Evolutionary conservation across 2,329 filamentous ascomycete genomes (phyloP).

Genomic region (Ascochyta lentis): DNA sequence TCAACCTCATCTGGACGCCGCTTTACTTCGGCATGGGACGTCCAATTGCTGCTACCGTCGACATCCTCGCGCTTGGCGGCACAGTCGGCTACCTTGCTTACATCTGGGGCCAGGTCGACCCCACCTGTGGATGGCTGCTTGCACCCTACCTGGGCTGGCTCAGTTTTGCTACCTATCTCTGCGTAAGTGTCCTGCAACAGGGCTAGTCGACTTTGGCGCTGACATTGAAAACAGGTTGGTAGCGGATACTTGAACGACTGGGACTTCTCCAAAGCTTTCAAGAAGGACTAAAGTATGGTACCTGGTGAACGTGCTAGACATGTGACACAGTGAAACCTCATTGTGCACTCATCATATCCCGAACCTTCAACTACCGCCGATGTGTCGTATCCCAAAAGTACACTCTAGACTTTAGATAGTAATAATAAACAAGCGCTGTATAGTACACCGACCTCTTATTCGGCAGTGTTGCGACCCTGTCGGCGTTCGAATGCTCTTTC

Average conservation of each 20-base stretch:
- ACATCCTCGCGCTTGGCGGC: conserved; percentile 76
- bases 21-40: conserved; percentile 83
- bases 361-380: too few relatives aligned
- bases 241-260: conserved; percentile 51
- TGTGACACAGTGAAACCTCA: background rate
- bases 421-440: too few relatives aligned
- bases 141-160: conserved; percentile 87
- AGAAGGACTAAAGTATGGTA: conserved; percentile 27
- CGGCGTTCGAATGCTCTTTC: conserved; percentile 11
- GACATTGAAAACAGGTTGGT: conserved; percentile 34
- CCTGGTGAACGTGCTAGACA: background rate
- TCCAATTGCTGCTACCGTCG: conserved; percentile 75
- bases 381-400: background rate
- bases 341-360: background rate
- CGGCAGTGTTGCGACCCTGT: conserved; percentile 4
- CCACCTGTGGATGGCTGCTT: conserved; percentile 74
- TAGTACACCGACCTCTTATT: background rate
- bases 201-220: conserved; percentile 8
- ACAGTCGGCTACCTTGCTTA: conserved; percentile 74
- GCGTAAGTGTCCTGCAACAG: conserved; percentile 51
- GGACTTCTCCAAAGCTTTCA: conserved; percentile 42
- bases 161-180: conserved; percentile 85
- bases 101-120: conserved; percentile 77
- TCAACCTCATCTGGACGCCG: conserved; percentile 91
- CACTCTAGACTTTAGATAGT: too few relatives aligned